These are phyloP conservation scores for Suillus spraguei DNA, from an alignment of 768 basidiomycete genomes.

Conservation along the genomic window DNA sequence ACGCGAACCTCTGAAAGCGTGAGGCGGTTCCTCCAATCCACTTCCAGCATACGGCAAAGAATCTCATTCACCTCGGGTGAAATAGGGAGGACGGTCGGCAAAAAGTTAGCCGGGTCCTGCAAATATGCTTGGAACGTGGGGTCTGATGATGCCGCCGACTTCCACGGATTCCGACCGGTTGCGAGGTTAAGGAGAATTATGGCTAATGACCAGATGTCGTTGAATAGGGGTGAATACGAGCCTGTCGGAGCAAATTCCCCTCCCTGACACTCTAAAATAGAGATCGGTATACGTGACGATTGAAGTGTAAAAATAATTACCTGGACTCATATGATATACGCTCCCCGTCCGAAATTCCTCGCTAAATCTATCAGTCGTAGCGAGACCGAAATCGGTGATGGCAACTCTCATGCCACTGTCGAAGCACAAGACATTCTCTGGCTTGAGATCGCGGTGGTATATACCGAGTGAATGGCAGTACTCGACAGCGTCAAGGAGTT, in stretches of 20 bases:
- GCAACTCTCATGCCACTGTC: slow-evolving; percentile 75
- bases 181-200: slow-evolving; percentile 96
- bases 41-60: slow-evolving; percentile 70
- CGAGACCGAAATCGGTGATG: slow-evolving; percentile 94
- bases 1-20: slow-evolving; percentile 51
- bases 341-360: slow-evolving; percentile 95
- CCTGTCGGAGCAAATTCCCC: slow-evolving; percentile 63
- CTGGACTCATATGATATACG: slow-evolving; percentile 98
- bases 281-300: slow-evolving; percentile 22
- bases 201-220: slow-evolving; percentile 96
- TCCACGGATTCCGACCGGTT: slow-evolving; percentile 96
- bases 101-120: slow-evolving; percentile 73
- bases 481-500: slow-evolving; percentile 91
- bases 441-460: slow-evolving; percentile 97
- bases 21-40: slow-evolving; percentile 62
- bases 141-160: slow-evolving; percentile 79
- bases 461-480: slow-evolving; percentile 91
- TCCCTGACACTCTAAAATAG: slow-evolving; percentile 78
- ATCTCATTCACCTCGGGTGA: slow-evolving; percentile 73
- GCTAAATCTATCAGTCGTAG: slow-evolving; percentile 84
- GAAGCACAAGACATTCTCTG: slow-evolving; percentile 92
- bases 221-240: slow-evolving; percentile 82
- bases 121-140: slow-evolving; percentile 90
- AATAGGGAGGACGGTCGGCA: slow-evolving; percentile 84
- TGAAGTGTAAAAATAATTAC: slow-evolving; percentile 30